A percentile compares a stretch with the other conserved stretches of the same genome.
These are phyloP conservation scores for Solanum bulbocastanum DNA, from an alignment of 257 asterid genomes.

Conservation along the genomic window DNA sequence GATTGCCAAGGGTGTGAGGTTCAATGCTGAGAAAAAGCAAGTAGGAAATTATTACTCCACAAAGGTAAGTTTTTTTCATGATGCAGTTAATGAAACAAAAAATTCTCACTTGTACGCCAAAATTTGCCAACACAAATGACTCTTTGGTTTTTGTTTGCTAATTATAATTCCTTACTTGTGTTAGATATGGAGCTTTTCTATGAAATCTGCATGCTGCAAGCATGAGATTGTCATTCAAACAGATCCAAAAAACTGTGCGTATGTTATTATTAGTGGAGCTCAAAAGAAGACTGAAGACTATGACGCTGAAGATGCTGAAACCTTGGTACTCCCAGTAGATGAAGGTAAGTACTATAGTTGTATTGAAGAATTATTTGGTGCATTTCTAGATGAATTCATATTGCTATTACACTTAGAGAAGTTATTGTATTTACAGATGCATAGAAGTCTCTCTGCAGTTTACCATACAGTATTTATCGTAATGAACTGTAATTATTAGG, in stretches of 20 bases:
- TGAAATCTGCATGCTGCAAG: constrained; percentile 92
- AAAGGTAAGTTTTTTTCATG: constrained; percentile 31
- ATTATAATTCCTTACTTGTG: not conserved
- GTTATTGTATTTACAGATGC: not conserved
- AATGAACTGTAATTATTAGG: not conserved
- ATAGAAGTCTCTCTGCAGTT: not conserved
- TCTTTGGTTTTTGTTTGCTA: not conserved
- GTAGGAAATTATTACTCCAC: constrained; percentile 94
- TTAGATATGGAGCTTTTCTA: constrained; percentile 96
- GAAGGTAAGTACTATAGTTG: constrained; percentile 42
- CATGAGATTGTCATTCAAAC: constrained; percentile 93
- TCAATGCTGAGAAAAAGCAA: constrained; percentile 98
- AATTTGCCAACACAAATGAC: not conserved
- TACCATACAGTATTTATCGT: not conserved
- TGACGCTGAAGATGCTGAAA: constrained; percentile 93
- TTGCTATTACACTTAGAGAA: not conserved
- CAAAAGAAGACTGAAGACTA: constrained; percentile 70
- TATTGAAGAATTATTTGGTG: not conserved
- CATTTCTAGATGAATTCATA: not conserved
- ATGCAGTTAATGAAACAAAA: not conserved
- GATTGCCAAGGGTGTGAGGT: constrained; percentile 98
- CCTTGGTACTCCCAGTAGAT: constrained; percentile 67
- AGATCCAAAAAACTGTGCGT: constrained; percentile 81
- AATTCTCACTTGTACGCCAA: not conserved
- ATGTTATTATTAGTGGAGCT: constrained; percentile 77